phyloP scores from a whole-genome alignment of 805 yeast genomes.

The Ogataea polymorpha region DNA sequence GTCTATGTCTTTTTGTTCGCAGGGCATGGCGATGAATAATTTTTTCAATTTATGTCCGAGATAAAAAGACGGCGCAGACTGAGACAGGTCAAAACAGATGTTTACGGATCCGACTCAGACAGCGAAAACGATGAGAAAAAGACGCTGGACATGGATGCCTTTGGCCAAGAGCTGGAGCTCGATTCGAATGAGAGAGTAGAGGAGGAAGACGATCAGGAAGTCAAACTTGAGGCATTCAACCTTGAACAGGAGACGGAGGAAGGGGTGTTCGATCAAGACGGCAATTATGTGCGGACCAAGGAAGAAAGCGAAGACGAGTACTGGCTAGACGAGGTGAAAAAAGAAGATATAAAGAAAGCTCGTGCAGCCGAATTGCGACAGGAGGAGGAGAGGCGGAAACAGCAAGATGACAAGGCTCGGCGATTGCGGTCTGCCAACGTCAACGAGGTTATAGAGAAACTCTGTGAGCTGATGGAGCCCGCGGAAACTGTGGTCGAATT shows the following conservation, averaged over 20 bases:
- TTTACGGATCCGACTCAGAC: slow-evolving; percentile 22
- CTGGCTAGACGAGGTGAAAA: slow-evolving; percentile 24
- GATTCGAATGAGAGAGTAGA: slow-evolving; percentile 9
- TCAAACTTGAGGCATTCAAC: slow-evolving; percentile 62
- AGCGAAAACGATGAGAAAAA: slow-evolving; percentile 20
- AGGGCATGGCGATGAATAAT: slow-evolving; percentile 16
- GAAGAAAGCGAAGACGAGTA: slow-evolving; percentile 26
- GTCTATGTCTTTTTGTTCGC: slow-evolving; percentile 38
- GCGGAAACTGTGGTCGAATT: slow-evolving; percentile 62
- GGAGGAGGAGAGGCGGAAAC: slow-evolving; percentile 25
- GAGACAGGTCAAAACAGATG: slow-evolving; percentile 15
- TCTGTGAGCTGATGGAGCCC: slow-evolving; percentile 45
- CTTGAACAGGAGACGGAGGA: slow-evolving; percentile 53
- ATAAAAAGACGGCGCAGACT: slow-evolving; percentile 13
- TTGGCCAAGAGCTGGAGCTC: slow-evolving; percentile 30
- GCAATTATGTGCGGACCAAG: slow-evolving; percentile 47
- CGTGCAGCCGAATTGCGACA: slow-evolving; percentile 21
- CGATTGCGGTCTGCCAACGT: slow-evolving; percentile 8
- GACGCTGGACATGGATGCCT: slow-evolving; percentile 36
- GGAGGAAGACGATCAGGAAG: slow-evolving; percentile 12
- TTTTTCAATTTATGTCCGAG: slow-evolving; percentile 12
- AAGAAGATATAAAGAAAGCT: slow-evolving; percentile 26
- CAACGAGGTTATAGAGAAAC: slow-evolving; percentile 12
- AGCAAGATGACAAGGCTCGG: slow-evolving; percentile 11
- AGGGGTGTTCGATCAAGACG: slow-evolving; percentile 60